A percentile compares a stretch with the other conserved stretches of the same genome.
These are phyloP conservation scores for Medicago arabica DNA, from an alignment of 306 rosid genomes.

Conservation along the genomic window DNA sequence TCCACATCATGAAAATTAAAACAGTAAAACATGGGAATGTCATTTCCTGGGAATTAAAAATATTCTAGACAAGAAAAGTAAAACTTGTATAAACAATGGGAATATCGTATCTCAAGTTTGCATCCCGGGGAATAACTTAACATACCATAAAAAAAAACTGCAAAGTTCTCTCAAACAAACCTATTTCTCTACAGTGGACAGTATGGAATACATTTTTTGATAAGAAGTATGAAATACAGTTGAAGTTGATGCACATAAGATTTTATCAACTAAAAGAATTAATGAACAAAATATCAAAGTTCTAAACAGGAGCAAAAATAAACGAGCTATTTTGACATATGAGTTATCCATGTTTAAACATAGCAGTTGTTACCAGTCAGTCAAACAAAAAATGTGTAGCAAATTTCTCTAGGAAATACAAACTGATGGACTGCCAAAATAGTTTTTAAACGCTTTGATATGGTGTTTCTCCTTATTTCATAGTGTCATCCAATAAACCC, in stretches of 20 bases:
- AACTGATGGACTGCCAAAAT: conserved; percentile 7
- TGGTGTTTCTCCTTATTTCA: conserved; percentile 1
- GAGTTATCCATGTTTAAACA: not conserved
- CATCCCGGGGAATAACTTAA: not conserved
- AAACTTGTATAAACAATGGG: not conserved
- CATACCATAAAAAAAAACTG: not conserved
- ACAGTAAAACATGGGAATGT: not conserved
- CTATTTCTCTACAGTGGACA: not conserved
- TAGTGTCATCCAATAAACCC: conserved; percentile 15
- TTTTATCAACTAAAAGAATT: not conserved
- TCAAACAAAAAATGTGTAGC: conserved; percentile 2
- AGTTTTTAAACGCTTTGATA: not conserved
- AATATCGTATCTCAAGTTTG: not conserved
- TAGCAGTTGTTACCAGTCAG: not conserved
- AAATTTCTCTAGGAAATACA: not conserved
- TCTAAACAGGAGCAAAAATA: not conserved
- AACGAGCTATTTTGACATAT: not conserved
- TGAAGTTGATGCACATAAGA: not conserved
- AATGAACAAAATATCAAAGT: not conserved
- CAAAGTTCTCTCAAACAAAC: not conserved
- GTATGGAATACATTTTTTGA: not conserved
- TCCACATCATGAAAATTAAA: not conserved
- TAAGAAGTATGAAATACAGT: not conserved
- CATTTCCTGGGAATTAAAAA: not conserved
- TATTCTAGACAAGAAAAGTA: not conserved